Evolutionary conservation across 768 basidiomycete genomes (phyloP).

Genomic region (Gautieria morchelliformis): DNA sequence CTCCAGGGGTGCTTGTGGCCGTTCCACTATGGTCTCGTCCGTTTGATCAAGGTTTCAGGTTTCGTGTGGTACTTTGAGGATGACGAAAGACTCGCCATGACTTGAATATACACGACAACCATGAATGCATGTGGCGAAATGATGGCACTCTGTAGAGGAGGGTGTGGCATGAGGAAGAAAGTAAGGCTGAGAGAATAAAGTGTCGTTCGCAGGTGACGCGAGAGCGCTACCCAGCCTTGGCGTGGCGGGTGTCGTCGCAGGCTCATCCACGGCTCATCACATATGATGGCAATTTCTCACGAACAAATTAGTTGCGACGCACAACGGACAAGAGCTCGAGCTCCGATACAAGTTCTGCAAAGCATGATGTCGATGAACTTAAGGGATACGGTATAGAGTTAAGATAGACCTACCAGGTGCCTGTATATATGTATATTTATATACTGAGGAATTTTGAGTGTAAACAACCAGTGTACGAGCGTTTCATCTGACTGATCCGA

Average conservation of each 20-base stretch:
- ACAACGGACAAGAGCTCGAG: no score
- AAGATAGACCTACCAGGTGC: no score
- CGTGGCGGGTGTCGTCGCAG: constrained; percentile 21
- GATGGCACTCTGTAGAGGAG: constrained; percentile 53
- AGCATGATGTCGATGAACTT: no score
- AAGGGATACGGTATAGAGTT: no score
- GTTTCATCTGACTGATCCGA: no score
- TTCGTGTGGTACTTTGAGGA: constrained; percentile 83
- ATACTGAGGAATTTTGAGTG: no score
- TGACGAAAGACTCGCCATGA: constrained; percentile 94
- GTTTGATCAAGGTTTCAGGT: constrained; percentile 79
- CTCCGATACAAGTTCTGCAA: no score
- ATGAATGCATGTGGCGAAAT: constrained; percentile 75
- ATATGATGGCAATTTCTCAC: no score
- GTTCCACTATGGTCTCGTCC: constrained; percentile 78
- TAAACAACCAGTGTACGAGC: no score
- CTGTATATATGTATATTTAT: no score
- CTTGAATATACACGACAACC: constrained; percentile 67
- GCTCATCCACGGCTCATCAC: no score
- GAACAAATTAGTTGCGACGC: no score
- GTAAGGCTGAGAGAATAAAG: constrained; percentile 67
- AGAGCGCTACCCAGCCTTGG: constrained; percentile 58
- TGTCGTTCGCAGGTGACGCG: constrained; percentile 61
- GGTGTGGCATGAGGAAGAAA: constrained; percentile 65
- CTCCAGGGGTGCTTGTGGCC: constrained; percentile 88